Evolutionary conservation across 805 yeast species (phyloP), one percentile per base, ranked within the genome.

Genomic region (Yarrowia osloensis): DNA sequence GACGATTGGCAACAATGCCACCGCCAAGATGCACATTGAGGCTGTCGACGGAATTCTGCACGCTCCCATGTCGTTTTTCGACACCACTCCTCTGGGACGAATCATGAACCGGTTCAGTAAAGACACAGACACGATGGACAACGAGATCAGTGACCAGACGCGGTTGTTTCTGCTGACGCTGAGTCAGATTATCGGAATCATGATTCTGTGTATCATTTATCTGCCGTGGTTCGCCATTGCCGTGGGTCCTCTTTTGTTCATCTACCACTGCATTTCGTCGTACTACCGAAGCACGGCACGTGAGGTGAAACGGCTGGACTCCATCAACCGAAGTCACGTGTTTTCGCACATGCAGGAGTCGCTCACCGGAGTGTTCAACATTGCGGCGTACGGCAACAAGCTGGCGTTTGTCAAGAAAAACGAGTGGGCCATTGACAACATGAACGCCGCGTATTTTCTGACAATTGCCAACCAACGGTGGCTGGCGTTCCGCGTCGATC

Each of bases 11-110:
- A 84, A 83, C 71, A 79, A 77, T 57, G 86, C 91, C 2, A 80
- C 90, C 2, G 83, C 77, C 61, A 72, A 71, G 9, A 77, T 89
- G 71, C 89, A 90, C 72, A 75, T 88, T 52, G 72, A 74, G 55
- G 90, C 92, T 7, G 78, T 86, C 66, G 73, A 80, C 63, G 83
- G 78, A 50, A 77, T 89, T 26, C 78, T 90, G 69, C 86, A 84
- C 68, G 85, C 91, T 2, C 95, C 96, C 40, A 88, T 90, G 92
- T 75, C 85, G 0, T 90, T 84, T 73, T 81, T 89, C 77, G 96
- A 90, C 72, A 83, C 87, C 12, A 90, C 93, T 0, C 96, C 96
- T 24, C 82, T 88, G 80, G 96, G 96, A 0, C 81, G 95, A 73
- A 83, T 90, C 63, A 77, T 90, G 74, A 90, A 89, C 76, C 80